Evolutionary conservation across 257 asterid species (phyloP).

Genomic region (Forsythia suspensa): DNA sequence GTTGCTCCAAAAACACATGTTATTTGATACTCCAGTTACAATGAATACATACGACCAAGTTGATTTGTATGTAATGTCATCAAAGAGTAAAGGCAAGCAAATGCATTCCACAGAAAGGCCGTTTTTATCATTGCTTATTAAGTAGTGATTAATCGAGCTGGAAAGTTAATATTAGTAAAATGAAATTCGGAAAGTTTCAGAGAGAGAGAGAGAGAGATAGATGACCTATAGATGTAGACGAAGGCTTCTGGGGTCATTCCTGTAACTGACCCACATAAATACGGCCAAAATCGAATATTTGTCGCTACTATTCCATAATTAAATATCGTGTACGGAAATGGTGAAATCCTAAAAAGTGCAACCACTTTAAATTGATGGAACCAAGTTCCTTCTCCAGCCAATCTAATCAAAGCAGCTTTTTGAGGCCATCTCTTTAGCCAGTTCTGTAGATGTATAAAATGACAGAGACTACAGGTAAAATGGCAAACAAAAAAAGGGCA

Average conservation of each 20-base stretch:
- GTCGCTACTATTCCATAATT: slow-evolving; percentile 87
- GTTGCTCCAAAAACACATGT: not conserved
- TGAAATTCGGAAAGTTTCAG: too few relatives aligned
- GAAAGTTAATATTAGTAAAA: too few relatives aligned
- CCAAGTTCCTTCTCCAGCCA: slow-evolving; percentile 93
- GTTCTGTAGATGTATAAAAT: slow-evolving; percentile 46
- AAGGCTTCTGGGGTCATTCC: slow-evolving; percentile 98
- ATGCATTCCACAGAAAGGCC: not conserved
- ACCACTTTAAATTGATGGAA: slow-evolving; percentile 86
- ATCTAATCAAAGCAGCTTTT: slow-evolving; percentile 73
- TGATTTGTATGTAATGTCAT: not conserved
- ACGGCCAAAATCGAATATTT: slow-evolving; percentile 88
- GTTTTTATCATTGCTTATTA: too few relatives aligned
- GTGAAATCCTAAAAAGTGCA: slow-evolving; percentile 80
- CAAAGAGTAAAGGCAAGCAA: not conserved
- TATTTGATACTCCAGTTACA: not conserved
- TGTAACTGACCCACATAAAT: slow-evolving; percentile 74
- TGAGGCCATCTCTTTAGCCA: slow-evolving; percentile 96
- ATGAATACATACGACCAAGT: not conserved
- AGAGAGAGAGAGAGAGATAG: slow-evolving; percentile 10
- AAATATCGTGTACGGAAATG: slow-evolving; percentile 91
- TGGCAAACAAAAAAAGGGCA: not conserved
- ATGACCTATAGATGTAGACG: slow-evolving; percentile 83
- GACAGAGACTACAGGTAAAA: not conserved
- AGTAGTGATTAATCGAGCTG: too few relatives aligned